Base-by-base conservation (phyloP, 1,284 basidiomycete genomes). In the Xanthoconium separans region DNA sequence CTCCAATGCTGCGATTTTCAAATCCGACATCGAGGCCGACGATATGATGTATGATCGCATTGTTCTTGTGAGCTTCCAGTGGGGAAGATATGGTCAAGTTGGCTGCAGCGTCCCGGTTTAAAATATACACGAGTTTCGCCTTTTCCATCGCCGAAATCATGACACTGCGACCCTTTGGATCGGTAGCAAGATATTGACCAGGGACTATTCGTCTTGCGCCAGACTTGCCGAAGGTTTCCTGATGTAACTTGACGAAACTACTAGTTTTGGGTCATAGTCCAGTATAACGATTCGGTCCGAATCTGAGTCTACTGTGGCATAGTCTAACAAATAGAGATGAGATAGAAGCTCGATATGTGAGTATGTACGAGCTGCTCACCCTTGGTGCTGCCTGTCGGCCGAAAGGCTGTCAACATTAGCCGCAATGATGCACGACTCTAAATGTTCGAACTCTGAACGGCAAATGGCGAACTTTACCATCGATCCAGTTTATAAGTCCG, bases 61-160 rank as follows among this genome's bases (percentile, higher is more conserved):
- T 82, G 63, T 88, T 91, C 74, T 95, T 96, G 77, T 98, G 95
- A 0, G 95, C 95, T 71, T 98, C 95, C 53, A 98, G 77, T 0
- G 95, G 95, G 1, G 93, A 96, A 13, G 94, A 96, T 52, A 97
- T 97, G 24, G 95, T 97, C 58, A 98, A 75, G 73, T 97, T 96
- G 57, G 95, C 95, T 10, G 94, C 93, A 1, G 94, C 85, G 65
- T 98, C 95, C 54, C 94, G 82, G 72, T 96, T 96, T 47, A 96
- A 81, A 66, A 96, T 92, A 69, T 95, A 95, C 12, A 95, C 93
- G 18, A 98, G 80, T 72, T 98, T 98, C n/a, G 93, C 81, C 72
- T 96, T 97, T 72, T 95, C 92, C 73, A 91, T 77, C 1, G 91
- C 85, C 10, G 85, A 84, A 61, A 96, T 86, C 91, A 98, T 95